These are phyloP conservation scores for Fusarium foetens DNA, from an alignment of 2,329 filamentous ascomycete genomes.

Conservation along the genomic window DNA sequence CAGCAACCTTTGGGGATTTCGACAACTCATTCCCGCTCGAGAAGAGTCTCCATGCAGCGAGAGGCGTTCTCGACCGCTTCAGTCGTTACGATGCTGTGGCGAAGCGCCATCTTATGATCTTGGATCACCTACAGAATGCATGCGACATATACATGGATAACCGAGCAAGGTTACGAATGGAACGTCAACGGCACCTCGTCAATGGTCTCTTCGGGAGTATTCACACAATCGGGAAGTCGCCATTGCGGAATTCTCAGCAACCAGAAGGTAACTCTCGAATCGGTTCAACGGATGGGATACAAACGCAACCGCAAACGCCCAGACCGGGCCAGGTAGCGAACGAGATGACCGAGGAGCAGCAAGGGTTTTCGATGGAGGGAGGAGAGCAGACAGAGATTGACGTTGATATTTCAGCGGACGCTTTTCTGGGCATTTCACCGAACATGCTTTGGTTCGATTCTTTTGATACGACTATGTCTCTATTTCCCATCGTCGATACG, in stretches of 20 bases:
- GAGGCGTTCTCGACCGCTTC: slow-evolving; percentile 41
- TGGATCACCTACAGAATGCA: slow-evolving; percentile 39
- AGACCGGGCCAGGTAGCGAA: neutral
- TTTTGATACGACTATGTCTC: slow-evolving; percentile 42
- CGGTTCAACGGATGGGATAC: neutral
- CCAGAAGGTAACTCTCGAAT: neutral
- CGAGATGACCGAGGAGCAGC: slow-evolving; percentile 9
- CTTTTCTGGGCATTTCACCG: slow-evolving; percentile 39
- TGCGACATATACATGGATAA: slow-evolving; percentile 40
- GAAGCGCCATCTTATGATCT: slow-evolving; percentile 38
- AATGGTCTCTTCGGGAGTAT: slow-evolving; percentile 41
- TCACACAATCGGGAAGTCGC: slow-evolving; percentile 33
- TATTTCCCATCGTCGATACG: slow-evolving; percentile 42
- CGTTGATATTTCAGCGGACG: slow-evolving; percentile 22
- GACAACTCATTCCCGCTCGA: slow-evolving; percentile 49
- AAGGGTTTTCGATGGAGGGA: neutral
- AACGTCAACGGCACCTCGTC: slow-evolving; percentile 38
- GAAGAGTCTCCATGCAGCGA: slow-evolving; percentile 39
- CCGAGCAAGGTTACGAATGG: slow-evolving; percentile 37
- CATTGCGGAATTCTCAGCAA: neutral
- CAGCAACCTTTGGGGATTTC: slow-evolving; percentile 58
- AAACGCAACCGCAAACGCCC: slow-evolving; percentile 4
- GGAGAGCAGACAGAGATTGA: slow-evolving; percentile 24
- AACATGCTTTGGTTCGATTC: slow-evolving; percentile 44
- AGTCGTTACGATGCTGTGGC: slow-evolving; percentile 33